Evolutionary conservation across 257 asterid species (phyloP).

Genomic region (Fraxinus cuspidata): DNA sequence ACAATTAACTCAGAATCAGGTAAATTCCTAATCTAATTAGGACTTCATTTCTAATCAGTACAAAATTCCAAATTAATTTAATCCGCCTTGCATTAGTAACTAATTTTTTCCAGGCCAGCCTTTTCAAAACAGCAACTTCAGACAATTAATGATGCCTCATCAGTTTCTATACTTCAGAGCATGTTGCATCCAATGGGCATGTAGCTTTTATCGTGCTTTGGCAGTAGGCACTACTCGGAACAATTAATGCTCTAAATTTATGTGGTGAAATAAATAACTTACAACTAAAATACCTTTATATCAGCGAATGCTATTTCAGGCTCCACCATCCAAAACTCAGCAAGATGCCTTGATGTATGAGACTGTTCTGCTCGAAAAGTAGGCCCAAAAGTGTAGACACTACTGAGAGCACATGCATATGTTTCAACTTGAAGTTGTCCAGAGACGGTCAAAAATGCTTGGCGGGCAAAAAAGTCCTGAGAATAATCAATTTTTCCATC

Average conservation of each 20-base stretch:
- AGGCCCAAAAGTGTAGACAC: constrained; percentile 96
- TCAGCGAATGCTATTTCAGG: constrained; percentile 97
- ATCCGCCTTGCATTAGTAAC: not conserved
- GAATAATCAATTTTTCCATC: constrained; percentile 87
- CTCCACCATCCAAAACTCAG: constrained; percentile 99
- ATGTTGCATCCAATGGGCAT: not conserved
- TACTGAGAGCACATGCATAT: constrained; percentile 86
- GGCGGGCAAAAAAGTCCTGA: constrained; percentile 84
- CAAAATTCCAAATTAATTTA: not conserved
- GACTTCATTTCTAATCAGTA: not conserved
- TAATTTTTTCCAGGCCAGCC: not conserved
- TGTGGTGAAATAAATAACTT: constrained; percentile 1
- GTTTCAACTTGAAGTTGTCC: constrained; percentile 98
- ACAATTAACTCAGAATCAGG: not conserved
- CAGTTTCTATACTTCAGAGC: not conserved
- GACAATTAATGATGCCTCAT: not conserved
- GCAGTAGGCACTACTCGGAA: not conserved
- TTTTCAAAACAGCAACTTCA: not conserved
- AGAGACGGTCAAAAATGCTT: constrained; percentile 93
- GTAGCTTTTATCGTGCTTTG: no score
- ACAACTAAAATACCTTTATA: constrained; percentile 58
- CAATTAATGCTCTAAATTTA: not conserved
- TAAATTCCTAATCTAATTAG: not conserved
- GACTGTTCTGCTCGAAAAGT: constrained; percentile 96
- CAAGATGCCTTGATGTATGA: constrained; percentile 90